A percentile compares a stretch with the other conserved stretches of the same genome.
phyloP scores from a whole-genome alignment of 768 basidiomycete species.

The Roridomyces roridus region DNA sequence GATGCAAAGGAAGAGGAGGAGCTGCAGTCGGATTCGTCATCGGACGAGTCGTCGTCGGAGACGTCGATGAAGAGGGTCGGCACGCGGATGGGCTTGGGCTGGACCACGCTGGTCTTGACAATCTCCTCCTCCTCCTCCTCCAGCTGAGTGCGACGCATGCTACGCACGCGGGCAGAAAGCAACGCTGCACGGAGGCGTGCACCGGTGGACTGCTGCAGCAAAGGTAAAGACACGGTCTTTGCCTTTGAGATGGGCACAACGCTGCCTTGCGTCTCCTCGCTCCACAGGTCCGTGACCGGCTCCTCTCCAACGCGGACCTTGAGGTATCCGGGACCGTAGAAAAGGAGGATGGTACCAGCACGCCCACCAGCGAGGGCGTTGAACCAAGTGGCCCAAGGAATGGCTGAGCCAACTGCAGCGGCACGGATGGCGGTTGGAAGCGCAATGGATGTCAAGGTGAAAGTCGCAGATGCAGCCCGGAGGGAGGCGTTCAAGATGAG shows the following conservation, averaged over 20 bases:
- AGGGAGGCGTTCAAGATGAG: slow-evolving; percentile 19
- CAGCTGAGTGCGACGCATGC: slow-evolving; percentile 7
- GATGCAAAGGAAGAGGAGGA: not conserved
- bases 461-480: not conserved
- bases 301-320: slow-evolving; percentile 9
- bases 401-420: slow-evolving; percentile 17
- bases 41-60: not conserved
- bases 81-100: slow-evolving; percentile 2
- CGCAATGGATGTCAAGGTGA: not conserved
- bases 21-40: not conserved
- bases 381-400: slow-evolving; percentile 19
- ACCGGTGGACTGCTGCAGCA: slow-evolving; percentile 16
- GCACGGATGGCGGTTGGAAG: slow-evolving; percentile 13
- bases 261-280: slow-evolving; percentile 4
- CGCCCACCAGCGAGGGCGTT: slow-evolving; percentile 5
- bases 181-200: slow-evolving; percentile 17
- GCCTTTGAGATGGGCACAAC: slow-evolving; percentile 8
- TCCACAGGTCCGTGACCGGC: slow-evolving; percentile 5
- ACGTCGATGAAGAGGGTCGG: not conserved
- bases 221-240: not conserved
- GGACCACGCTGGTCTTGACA: no score
- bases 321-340: slow-evolving; percentile 19
- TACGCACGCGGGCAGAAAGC: slow-evolving; percentile 20
- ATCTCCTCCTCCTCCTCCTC: no score
- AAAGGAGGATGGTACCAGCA: slow-evolving; percentile 8